A percentile compares a stretch with the other conserved stretches of the same genome.
These are phyloP conservation scores for Simmondsia chinensis DNA, from an alignment of 148 eudicot genomes.

Conservation along the genomic window DNA sequence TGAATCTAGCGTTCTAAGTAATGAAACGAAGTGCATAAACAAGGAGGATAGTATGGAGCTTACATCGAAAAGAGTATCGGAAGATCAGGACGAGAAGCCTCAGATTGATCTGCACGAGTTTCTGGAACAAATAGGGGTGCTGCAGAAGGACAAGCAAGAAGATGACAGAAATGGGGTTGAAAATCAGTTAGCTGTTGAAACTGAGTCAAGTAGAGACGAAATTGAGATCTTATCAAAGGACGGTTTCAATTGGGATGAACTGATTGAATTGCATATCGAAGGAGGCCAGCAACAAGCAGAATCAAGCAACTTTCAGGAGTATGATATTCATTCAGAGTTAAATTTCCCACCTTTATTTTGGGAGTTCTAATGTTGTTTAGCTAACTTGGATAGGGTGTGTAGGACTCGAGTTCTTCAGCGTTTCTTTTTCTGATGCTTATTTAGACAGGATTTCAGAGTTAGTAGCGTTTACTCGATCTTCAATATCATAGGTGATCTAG, in stretches of 20 bases:
- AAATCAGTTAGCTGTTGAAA: conserved; percentile 6
- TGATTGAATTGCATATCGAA: conserved; percentile 37
- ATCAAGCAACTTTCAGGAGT: conserved; percentile 21
- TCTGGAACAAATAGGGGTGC: conserved; percentile 66
- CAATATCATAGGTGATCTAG: too few relatives aligned
- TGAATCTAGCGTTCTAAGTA: conserved; percentile 4
- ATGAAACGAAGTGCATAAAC: too few relatives aligned
- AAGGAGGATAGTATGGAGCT: too few relatives aligned
- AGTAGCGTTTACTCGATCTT: too few relatives aligned
- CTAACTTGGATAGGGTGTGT: not conserved
- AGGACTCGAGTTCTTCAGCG: not conserved
- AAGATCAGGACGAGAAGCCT: conserved; percentile 41
- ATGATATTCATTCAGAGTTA: conserved; percentile 25
- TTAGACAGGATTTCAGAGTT: too few relatives aligned
- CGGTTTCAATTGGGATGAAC: conserved; percentile 53
- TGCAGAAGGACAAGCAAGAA: conserved; percentile 28
- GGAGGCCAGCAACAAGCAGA: conserved; percentile 23
- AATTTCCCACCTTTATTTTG: conserved; percentile 35
- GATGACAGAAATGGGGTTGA: conserved; percentile 3
- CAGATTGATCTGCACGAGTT: conserved; percentile 87
- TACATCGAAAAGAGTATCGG: too few relatives aligned
- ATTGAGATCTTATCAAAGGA: conserved; percentile 14
- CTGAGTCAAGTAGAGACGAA: conserved; percentile 11
- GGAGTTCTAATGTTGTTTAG: conserved; percentile 31
- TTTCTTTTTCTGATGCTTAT: too few relatives aligned